Evolutionary conservation across 495 filamentous ascomycete genomes (phyloP), one percentile per base, ranked within the genome.

Genomic region (Chaetomium cochliodes): DNA sequence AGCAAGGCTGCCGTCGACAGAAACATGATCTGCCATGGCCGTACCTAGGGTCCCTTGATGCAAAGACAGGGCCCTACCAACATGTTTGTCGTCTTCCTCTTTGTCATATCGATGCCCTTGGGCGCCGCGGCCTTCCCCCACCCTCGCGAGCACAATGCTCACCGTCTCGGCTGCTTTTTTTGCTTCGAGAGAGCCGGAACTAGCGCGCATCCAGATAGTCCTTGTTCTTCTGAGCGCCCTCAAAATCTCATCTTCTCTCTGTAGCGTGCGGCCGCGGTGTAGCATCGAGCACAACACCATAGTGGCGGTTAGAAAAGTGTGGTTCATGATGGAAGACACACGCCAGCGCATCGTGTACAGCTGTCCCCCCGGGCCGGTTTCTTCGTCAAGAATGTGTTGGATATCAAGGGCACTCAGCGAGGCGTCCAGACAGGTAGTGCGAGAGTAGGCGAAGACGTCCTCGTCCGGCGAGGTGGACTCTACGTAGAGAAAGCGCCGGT

Each of bases 261-360:
- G 23, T 23, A 59, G 25, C 13, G 56, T 47, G 18, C n/a, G 56
- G 41, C 42, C 42, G 15, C 56, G 41, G n/a, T 47, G 25, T 15
- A 59, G 1, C 56, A 47, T 47, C 7, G 56, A 59, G 55, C 77
- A 80, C n/a, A 80, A 65, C 25, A 80, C 72, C 69, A 77, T 79
- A 50, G 69, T 69, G 28, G 75, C 77, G 12, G 78, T 68, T 4
- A 80, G 69, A 51, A 77, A 77, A 37, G 71, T 72, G 60, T 77
- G 71, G 25, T 70, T 67, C 54, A 72, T 71, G 23, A 78, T 42
- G 52, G 74, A 77, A 28, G 67, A 71, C 22, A 77, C 16, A 28
- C 75, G 68, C 71, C 77, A 76, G 13, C 53, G 50, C 13, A 51
- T 64, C 23, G 67, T 67, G 47, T 78, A 67, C 2, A 66, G 71